phyloP scores from a whole-genome alignment of 345 rosid species.

The Salix koriyanagi region DNA sequence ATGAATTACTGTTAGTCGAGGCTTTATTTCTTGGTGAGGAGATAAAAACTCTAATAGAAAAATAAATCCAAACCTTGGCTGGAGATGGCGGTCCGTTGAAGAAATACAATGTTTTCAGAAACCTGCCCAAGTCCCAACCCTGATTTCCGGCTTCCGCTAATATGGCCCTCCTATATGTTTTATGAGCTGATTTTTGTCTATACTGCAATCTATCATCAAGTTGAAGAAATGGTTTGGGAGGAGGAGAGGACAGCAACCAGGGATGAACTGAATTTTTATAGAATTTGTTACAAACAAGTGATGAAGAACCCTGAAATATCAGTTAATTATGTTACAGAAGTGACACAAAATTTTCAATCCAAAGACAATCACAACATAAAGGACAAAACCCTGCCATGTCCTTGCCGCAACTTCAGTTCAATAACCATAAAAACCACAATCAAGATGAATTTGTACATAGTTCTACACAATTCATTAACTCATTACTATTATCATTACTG shows the following conservation, averaged over 20 bases:
- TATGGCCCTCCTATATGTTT: slow-evolving; percentile 30
- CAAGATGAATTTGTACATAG: neutral
- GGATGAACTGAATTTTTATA: slow-evolving; percentile 32
- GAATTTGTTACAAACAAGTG: slow-evolving; percentile 31
- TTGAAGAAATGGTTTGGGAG: slow-evolving; percentile 79
- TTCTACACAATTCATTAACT: too few relatives aligned
- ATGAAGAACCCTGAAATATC: slow-evolving; percentile 61
- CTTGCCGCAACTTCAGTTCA: neutral
- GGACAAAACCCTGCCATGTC: neutral
- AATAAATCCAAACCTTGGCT: slow-evolving; percentile 46
- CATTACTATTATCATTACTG: too few relatives aligned
- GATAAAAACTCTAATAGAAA: neutral
- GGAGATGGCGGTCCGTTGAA: slow-evolving; percentile 88
- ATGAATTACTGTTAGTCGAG: slow-evolving; percentile 18
- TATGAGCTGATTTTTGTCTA: slow-evolving; percentile 30
- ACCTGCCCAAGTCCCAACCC: slow-evolving; percentile 91
- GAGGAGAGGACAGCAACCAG: slow-evolving; percentile 32
- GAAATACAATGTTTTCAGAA: slow-evolving; percentile 70
- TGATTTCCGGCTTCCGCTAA: slow-evolving; percentile 43
- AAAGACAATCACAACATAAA: neutral
- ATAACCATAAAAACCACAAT: neutral
- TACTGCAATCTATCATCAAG: slow-evolving; percentile 35
- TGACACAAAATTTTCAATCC: neutral
- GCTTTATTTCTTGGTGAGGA: neutral
- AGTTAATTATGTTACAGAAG: slow-evolving; percentile 9